Evolutionary conservation across 2,329 filamentous ascomycete genomes (phyloP), one percentile per base, ranked within the genome.

Genomic region (Xylaria sp.): DNA sequence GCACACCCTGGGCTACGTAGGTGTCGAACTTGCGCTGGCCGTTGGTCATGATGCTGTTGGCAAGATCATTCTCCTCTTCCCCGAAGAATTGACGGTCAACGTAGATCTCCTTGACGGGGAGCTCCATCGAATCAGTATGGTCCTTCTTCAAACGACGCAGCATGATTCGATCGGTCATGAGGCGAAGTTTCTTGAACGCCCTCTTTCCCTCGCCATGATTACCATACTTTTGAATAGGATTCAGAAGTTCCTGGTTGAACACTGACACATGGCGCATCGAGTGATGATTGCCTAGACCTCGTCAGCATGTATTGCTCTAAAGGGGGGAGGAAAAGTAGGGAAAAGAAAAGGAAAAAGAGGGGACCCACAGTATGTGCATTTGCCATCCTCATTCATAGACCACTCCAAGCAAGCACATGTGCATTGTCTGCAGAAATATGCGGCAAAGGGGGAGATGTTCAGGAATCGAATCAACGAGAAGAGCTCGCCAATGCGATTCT

Each of bases 401-500:
- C 94, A 99, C 65, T 97, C 91, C 3, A 96, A 76, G 51, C 85
- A 83, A 44, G 89, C 84, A 71, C 94, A 99, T 4, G 81, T 71
- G 69, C 94, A 99, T 52, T 85, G 80, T 69, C 93, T 94, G 79
- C 94, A 99, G 61, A 97, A 88, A 69, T 99, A 99, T 61, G 91
- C 92, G 7, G 93, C 89, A 71, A 97, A 97, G 0, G 93, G 93
- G 7, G 83, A 82, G 34, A 97, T 81, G 69, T 96, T 89, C 24
- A 99, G 82, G 72, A 99, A 99, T 2, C 94, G 88, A 51, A 99
- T 80, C 19, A 97, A 78, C 0, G 93, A 97, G 74, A 97, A 97
- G 72, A 97, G 95, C 71, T 97, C 93, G 66, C 94, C 93, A 61
- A 97, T 97, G 48, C 93, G 89, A 68, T 97, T 99, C 71, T 99